Evolutionary conservation across 2,329 filamentous ascomycete genomes (phyloP).

Genomic region (Alternaria atra): DNA sequence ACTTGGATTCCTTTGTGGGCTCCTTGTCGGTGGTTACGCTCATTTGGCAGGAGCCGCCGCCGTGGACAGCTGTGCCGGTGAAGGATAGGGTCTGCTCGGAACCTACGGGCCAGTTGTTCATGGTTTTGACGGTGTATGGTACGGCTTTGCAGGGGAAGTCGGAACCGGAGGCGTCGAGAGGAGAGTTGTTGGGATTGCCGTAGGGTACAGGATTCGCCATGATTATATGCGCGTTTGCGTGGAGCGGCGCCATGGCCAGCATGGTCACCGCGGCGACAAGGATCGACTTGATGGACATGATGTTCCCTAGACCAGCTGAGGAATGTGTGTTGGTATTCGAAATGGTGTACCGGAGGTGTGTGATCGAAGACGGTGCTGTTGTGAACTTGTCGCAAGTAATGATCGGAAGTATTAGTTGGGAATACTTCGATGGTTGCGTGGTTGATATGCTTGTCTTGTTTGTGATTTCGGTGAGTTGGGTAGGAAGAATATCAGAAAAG

Average conservation of each 20-base stretch:
- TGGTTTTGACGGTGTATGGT: slow-evolving; percentile 54
- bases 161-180: slow-evolving; percentile 65
- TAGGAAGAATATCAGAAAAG: slow-evolving; percentile 13
- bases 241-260: slow-evolving; percentile 58
- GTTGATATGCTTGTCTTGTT: slow-evolving; percentile 16
- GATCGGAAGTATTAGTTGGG: background rate
- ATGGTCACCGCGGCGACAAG: slow-evolving; percentile 27
- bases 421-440: background rate
- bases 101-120: slow-evolving; percentile 72
- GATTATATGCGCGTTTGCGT: slow-evolving; percentile 76
- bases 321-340: slow-evolving; percentile 6
- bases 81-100: slow-evolving; percentile 70
- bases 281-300: slow-evolving; percentile 16
- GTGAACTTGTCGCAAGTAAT: slow-evolving; percentile 12
- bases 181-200: slow-evolving; percentile 63
- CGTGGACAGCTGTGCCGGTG: slow-evolving; percentile 77
- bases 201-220: slow-evolving; percentile 76
- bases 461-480: slow-evolving; percentile 20
- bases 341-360: slow-evolving; percentile 7
- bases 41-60: slow-evolving; percentile 90
- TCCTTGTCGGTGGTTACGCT: slow-evolving; percentile 78
- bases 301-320: slow-evolving; percentile 19
- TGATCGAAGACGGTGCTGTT: slow-evolving; percentile 8
- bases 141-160: slow-evolving; percentile 83
- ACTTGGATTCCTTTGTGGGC: slow-evolving; percentile 73